phyloP scores from a whole-genome alignment of 2,329 filamentous ascomycete species.

The Colletotrichum salicis region DNA sequence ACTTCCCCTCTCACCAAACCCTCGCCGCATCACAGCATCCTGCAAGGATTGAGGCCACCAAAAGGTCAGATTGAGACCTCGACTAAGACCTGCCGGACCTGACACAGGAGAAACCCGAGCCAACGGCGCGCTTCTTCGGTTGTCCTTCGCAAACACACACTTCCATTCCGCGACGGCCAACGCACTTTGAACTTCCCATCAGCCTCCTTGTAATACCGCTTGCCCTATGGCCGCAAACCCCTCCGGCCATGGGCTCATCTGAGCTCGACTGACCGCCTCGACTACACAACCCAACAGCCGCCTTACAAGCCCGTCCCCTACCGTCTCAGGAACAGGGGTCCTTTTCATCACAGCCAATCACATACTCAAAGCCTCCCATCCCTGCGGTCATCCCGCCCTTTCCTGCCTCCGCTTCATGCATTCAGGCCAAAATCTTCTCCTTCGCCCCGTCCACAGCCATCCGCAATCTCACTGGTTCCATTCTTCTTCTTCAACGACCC shows the following conservation, averaged over 20 bases:
- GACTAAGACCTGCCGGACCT: slow-evolving; percentile 10
- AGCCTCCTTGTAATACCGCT: slow-evolving; percentile 13
- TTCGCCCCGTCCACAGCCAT: slow-evolving; percentile 14
- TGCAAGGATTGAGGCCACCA: not conserved
- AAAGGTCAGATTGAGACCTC: not conserved
- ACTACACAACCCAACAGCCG: slow-evolving; percentile 27
- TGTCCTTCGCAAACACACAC: slow-evolving; percentile 12
- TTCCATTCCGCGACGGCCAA: slow-evolving; percentile 1
- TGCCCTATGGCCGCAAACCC: slow-evolving; percentile 8
- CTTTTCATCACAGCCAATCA: slow-evolving; percentile 15
- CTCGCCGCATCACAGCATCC: not conserved
- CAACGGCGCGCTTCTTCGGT: slow-evolving; percentile 21
- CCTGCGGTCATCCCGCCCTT: slow-evolving; percentile 31
- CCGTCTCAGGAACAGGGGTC: slow-evolving; percentile 30
- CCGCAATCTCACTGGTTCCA: slow-evolving; percentile 21
- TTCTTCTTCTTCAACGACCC: slow-evolving; percentile 8
- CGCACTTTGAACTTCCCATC: not conserved
- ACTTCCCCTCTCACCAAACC: not conserved
- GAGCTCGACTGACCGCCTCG: slow-evolving; percentile 34
- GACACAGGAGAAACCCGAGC: slow-evolving; percentile 19
- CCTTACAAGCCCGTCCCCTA: slow-evolving; percentile 16
- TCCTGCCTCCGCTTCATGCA: slow-evolving; percentile 33
- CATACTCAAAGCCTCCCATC: slow-evolving; percentile 3
- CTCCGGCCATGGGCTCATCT: slow-evolving; percentile 31
- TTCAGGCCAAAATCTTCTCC: slow-evolving; percentile 25